Percentiles rank a stretch among this genome's conserved stretches.
phyloP scores from a whole-genome alignment of 73 alveolate species.

The Diophrys sp. region DNA sequence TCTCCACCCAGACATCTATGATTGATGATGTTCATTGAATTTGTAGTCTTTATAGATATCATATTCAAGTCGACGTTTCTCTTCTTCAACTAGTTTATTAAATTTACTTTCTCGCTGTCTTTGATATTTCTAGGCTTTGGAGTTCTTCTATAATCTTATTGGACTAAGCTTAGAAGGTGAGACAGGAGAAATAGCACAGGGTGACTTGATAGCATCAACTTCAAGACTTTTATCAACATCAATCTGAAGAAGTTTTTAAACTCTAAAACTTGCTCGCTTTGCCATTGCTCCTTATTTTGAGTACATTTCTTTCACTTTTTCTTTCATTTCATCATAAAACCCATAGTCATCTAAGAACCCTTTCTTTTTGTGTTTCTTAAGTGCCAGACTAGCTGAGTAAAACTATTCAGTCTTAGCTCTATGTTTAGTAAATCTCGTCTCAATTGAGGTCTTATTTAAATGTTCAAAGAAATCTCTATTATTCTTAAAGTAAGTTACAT shows the following conservation, averaged over 20 bases:
- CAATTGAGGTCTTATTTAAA: neutral
- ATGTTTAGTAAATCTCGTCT: neutral
- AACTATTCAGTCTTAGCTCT: neutral
- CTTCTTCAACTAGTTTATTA: neutral
- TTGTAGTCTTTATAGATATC: neutral
- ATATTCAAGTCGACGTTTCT: neutral
- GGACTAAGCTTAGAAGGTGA: no score
- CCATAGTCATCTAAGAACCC: constrained; percentile 1
- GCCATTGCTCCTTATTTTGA: neutral
- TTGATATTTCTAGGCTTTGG: no score
- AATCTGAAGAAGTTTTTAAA: neutral
- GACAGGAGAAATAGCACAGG: no score
- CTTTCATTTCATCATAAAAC: neutral
- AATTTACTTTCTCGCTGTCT: neutral
- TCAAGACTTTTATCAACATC: no score
- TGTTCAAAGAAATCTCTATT: neutral
- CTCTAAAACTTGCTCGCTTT: neutral
- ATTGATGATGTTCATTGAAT: no score
- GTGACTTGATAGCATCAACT: no score
- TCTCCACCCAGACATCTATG: no score
- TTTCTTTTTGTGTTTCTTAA: neutral
- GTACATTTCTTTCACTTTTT: neutral
- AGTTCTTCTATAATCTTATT: no score
- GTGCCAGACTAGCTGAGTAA: neutral
- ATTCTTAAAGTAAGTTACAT: neutral